Base-by-base conservation (phyloP, 306 rosid species). In the Vigna trinervia region DNA sequence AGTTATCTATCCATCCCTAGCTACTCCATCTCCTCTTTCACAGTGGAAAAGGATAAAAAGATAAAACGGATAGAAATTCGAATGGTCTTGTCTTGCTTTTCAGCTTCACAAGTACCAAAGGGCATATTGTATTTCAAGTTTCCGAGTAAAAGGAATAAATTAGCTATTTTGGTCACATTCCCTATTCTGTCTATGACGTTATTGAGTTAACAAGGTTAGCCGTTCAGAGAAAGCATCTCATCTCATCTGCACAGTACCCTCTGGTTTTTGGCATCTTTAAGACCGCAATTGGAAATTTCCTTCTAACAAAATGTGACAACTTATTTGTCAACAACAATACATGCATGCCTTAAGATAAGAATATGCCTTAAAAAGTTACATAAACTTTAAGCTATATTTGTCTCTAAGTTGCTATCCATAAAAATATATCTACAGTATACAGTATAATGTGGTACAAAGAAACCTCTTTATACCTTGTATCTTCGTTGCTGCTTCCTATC, bases 311-410 rank as follows among this genome's bases (percentile, higher is more conserved):
- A 85, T 54, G 5, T 12, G 20, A 43, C 8, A 63, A 14, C 61
- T 46, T 58, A 73, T 74, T 73, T 73, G 71, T 63, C 50, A 12
- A 12, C 28, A 77, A 71, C 57, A 77, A 69, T 46, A 54, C 47
- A 48, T 81, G 60, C 20, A 8, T 73, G 63, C 70, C 63, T 82
- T 77, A 70, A 74, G 74, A 81, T 61, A 74, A 81, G 83, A 80
- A 77, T 73, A 77, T 77, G 67, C 74, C 39, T 72, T 50, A 3
- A 2, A 71, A 74, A 48, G 76, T 50, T 38, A 6, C 15, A 39
- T 46, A 8, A 34, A 61, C 72, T 77, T 52, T 41, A 51, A 73
- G 78, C 71, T 51, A 79, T 8, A n/a, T 78, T 61, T 83, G 77
- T 67, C 69, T 61, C 60, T 52, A 38, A 30, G 58, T 77, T 71